Evolutionary conservation across 1,284 basidiomycete genomes (phyloP).

Genomic region (Marasmius tenuissimus): DNA sequence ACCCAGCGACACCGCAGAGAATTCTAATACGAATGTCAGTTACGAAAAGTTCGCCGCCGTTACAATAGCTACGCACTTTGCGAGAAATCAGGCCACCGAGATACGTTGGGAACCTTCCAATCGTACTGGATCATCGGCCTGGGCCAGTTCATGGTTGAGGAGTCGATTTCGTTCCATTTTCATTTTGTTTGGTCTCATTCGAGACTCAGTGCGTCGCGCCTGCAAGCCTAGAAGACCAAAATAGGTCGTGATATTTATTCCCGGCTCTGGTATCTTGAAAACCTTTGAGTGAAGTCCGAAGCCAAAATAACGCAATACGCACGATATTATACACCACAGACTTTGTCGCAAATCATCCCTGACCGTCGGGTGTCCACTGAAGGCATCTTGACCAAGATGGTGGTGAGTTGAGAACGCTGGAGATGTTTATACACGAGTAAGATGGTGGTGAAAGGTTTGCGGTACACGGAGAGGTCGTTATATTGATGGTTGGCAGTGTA

Average conservation of each 20-base stretch:
- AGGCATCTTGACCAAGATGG: constrained; percentile 56
- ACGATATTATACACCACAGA: no score
- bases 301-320: no score
- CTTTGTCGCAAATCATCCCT: no score
- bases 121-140: constrained; percentile 63
- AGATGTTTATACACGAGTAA: constrained; percentile 52
- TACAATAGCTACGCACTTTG: constrained; percentile 45
- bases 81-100: constrained; percentile 63
- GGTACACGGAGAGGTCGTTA: no score
- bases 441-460: not conserved
- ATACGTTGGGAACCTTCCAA: constrained; percentile 28
- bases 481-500: no score
- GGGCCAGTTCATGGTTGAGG: constrained; percentile 57
- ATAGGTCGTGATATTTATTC: no score
- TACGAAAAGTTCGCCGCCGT: not conserved
- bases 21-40: constrained; percentile 39
- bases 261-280: no score
- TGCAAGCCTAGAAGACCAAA: constrained; percentile 46
- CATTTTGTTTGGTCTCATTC: not conserved
- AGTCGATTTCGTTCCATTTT: constrained; percentile 26
- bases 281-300: no score
- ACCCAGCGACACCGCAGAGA: constrained; percentile 62
- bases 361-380: no score
- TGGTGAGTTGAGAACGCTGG: constrained; percentile 57
- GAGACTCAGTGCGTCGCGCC: no score